Evolutionary conservation across 139 green algal genomes (phyloP), one percentile per base, ranked within the genome.

Genomic region (Tetradesmus lagerheimii): DNA sequence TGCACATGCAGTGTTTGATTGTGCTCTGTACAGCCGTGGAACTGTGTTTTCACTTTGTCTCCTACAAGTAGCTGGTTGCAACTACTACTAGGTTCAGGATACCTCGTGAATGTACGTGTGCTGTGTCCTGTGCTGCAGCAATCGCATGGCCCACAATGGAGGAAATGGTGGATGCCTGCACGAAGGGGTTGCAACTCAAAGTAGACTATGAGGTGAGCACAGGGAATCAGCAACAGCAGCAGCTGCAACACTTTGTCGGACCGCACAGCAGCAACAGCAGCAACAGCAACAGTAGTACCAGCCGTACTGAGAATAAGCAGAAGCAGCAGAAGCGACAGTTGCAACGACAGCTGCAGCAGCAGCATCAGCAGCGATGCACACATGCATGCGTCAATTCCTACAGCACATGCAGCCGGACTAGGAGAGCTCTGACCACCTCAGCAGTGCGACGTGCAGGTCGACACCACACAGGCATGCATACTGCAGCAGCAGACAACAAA

Each of bases 121-220:
- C 57, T 71, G 20, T 23, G n/a, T 71, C 8, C 23, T n/a, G 4
- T 31, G 57, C 57, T 38, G 31, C 67, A 78, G 67, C 67, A 3
- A 9, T 35, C 0, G 53, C 37, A 25, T 77, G 53, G 81, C 81
- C 81, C 11, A 87, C 81, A 1, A 47, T 87, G 18, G 16, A 35
- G 23, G 53, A 87, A 34, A 87, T 87, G 81, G 5, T 57, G 4
- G 50, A 87, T 78, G 81, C 62, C 4, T 87, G 81, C 25, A 34
- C 1, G 5, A 87, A 77, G n/a, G 81, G 41, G 4, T 35, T 87
- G 50, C 27, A 53, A 18, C 50, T 87, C 23, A 25, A 20, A 50
- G 81, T 62, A 20, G 50, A 87, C 20, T 25, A 34, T 16, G 50
- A 87, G 81, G 81, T 87, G 6, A 5, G 57, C 20, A 1, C 25